Evolutionary conservation across 2,329 filamentous ascomycete species (phyloP).

Genomic region (Beauveria rudraprayagi): DNA sequence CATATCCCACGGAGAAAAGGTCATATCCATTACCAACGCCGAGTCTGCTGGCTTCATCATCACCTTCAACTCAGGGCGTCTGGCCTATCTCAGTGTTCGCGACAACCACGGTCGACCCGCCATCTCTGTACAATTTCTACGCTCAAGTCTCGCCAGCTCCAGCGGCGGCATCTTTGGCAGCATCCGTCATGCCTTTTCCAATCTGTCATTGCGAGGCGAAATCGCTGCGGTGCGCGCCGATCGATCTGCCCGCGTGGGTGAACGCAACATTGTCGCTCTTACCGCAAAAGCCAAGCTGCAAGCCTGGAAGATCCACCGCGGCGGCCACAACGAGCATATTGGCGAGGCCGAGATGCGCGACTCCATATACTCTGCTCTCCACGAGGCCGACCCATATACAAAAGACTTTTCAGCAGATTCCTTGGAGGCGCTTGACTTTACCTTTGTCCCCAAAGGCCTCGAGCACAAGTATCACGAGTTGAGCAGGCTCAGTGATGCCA

Average conservation of each 20-base stretch:
- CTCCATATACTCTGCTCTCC: constrained; percentile 54
- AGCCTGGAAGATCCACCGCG: constrained; percentile 82
- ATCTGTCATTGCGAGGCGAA: constrained; percentile 63
- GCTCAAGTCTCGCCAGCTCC: constrained; percentile 47
- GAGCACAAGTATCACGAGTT: constrained; percentile 42
- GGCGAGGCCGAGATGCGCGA: constrained; percentile 64
- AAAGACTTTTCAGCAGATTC: constrained; percentile 45
- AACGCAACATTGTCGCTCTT: constrained; percentile 74
- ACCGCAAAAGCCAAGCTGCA: constrained; percentile 72
- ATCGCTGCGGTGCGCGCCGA: constrained; percentile 74
- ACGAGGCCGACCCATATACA: constrained; percentile 41
- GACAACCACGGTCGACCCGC: constrained; percentile 80
- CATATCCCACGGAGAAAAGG: constrained; percentile 69
- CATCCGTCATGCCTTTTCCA: constrained; percentile 66
- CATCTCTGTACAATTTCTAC: constrained; percentile 71
- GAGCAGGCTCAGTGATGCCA: constrained; percentile 42
- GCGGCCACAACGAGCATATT: constrained; percentile 70
- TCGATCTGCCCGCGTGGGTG: constrained; percentile 62
- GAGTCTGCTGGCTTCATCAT: constrained; percentile 82
- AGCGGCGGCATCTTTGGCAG: constrained; percentile 69
- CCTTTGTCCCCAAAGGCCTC: constrained; percentile 51
- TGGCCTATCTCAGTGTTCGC: constrained; percentile 78
- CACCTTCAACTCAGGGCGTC: constrained; percentile 73
- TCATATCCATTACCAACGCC: constrained; percentile 70
- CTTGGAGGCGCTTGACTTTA: constrained; percentile 73